Percentiles rank a stretch among this genome's conserved stretches.
Evolutionary conservation across 106 monocot species (phyloP).

Genomic region (Acorus calamus): DNA sequence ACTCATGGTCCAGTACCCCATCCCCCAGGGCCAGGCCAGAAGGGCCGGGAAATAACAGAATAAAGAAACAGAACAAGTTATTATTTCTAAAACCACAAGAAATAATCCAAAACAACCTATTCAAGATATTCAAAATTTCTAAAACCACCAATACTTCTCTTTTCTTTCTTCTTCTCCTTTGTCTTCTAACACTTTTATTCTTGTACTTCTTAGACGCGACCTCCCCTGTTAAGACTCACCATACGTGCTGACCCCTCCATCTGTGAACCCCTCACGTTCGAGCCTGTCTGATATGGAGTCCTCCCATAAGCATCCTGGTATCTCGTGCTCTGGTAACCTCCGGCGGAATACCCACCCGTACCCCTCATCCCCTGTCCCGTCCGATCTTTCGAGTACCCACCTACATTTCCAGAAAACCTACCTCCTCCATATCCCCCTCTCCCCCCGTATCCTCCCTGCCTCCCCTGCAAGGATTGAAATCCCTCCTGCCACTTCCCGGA

Average conservation of each 20-base stretch:
- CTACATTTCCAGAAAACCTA: constrained; percentile 20
- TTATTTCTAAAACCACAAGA: too few species aligned
- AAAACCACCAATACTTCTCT: too few species aligned
- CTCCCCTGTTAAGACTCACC: constrained; percentile 63
- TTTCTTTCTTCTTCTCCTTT: too few species aligned
- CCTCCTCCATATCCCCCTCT: constrained; percentile 13
- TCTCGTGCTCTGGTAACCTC: constrained; percentile 33
- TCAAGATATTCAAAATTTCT: too few species aligned
- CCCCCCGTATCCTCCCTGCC: constrained; percentile 31
- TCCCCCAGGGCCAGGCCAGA: too few species aligned
- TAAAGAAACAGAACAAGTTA: too few species aligned
- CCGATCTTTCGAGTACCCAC: constrained; percentile 24
- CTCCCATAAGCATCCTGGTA: constrained; percentile 56
- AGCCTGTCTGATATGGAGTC: constrained; percentile 18
- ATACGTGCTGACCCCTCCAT: constrained; percentile 31
- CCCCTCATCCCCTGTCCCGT: constrained; percentile 13
- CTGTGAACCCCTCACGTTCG: constrained; percentile 20
- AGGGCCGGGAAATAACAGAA: too few species aligned
- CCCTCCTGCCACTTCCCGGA: constrained; percentile 80
- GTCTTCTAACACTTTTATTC: too few species aligned
- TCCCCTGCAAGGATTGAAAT: constrained; percentile 27
- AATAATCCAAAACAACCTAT: too few species aligned
- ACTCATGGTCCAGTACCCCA: too few species aligned
- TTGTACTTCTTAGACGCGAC: constrained; percentile 14
- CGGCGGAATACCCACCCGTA: constrained; percentile 7